Evolutionary conservation across 345 rosid genomes (phyloP).

Genomic region (Citrus glauca): DNA sequence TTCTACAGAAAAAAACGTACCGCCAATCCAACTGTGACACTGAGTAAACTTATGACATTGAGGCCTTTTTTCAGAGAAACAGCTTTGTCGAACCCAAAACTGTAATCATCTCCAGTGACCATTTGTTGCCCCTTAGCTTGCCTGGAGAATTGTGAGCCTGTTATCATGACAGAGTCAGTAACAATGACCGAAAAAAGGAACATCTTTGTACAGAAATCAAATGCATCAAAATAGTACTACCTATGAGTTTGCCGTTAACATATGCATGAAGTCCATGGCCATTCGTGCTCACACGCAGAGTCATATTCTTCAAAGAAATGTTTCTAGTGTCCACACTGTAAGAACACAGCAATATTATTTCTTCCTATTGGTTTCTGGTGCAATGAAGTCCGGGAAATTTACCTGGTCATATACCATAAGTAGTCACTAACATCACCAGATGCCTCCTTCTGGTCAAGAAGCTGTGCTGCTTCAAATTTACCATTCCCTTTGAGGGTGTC

Average conservation of each 20-base stretch:
- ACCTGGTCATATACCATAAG: conserved; percentile 28
- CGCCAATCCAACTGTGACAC: conserved; percentile 32
- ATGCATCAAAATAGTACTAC: background rate
- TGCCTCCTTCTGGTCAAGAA: conserved; percentile 30
- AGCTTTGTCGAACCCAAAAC: conserved; percentile 10
- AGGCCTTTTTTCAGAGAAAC: conserved; percentile 14
- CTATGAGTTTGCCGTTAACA: conserved; percentile 19
- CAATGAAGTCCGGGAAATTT: background rate
- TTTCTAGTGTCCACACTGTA: background rate
- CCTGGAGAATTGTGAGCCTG: conserved; percentile 12
- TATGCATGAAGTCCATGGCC: conserved; percentile 29
- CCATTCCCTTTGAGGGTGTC: background rate
- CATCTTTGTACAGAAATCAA: background rate
- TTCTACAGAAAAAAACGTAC: conserved; percentile 11
- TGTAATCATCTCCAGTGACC: background rate
- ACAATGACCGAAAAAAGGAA: background rate
- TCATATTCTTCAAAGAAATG: background rate
- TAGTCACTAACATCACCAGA: conserved; percentile 21
- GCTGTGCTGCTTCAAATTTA: background rate
- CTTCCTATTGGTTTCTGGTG: no score
- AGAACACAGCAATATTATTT: background rate
- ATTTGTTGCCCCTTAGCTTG: conserved; percentile 4
- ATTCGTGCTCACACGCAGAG: conserved; percentile 9
- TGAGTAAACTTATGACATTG: conserved; percentile 21
- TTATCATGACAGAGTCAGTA: background rate